These are phyloP conservation scores for Haplosporangium sp. DNA, from an alignment of 371 early-diverging fungal species.

Conservation along the genomic window DNA sequence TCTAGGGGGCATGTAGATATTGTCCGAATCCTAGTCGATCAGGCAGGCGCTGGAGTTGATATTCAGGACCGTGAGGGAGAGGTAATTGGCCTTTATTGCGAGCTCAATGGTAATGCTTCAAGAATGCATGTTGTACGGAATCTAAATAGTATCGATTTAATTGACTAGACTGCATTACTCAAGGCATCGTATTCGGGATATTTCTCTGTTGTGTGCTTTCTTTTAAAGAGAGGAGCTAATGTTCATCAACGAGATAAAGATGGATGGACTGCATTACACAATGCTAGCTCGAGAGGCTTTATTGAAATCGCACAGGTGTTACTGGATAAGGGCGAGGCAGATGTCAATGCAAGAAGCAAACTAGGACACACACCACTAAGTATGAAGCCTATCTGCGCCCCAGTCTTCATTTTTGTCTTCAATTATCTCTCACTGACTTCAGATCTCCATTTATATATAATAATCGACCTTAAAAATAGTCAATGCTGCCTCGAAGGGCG, in stretches of 20 bases:
- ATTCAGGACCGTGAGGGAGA: constrained; percentile 78
- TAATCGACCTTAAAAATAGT: constrained; percentile 57
- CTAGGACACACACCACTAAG: constrained; percentile 85
- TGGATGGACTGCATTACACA: constrained; percentile 91
- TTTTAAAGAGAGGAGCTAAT: constrained; percentile 76
- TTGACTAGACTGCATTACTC: constrained; percentile 76
- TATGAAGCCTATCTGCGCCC: constrained; percentile 26
- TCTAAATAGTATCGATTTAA: background rate
- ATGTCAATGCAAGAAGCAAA: constrained; percentile 72
- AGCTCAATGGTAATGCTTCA: background rate
- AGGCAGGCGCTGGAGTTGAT: constrained; percentile 75
- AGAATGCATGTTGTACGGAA: background rate
- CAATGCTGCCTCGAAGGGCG: constrained; percentile 82
- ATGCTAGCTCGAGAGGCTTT: constrained; percentile 76
- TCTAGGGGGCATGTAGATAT: constrained; percentile 76
- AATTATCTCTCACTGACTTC: background rate
- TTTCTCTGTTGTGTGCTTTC: constrained; percentile 68
- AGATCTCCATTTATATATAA: background rate
- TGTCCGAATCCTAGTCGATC: constrained; percentile 73
- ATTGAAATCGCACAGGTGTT: constrained; percentile 70
- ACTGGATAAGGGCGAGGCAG: constrained; percentile 65
- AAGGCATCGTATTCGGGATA: constrained; percentile 85
- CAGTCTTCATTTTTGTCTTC: constrained; percentile 3
- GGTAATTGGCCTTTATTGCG: constrained; percentile 55
- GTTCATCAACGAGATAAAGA: constrained; percentile 79